phyloP scores from a whole-genome alignment of 106 monocot genomes.

The Dactylorhiza incarnata region DNA sequence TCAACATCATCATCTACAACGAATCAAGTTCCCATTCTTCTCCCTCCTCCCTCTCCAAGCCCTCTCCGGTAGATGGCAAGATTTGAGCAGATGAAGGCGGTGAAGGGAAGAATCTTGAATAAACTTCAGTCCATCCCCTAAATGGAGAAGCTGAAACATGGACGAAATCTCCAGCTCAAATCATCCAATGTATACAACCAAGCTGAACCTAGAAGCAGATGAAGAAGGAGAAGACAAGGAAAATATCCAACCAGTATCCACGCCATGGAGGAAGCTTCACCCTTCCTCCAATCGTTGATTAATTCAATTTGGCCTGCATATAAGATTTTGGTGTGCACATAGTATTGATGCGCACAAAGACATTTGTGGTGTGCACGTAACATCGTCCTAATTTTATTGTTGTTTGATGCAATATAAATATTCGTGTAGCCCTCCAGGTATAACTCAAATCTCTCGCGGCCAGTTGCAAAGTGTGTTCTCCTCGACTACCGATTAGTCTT shows the following conservation, averaged over 20 bases:
- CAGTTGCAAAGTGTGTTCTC: too few species aligned
- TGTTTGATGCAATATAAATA: too few species aligned
- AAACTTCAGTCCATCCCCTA: constrained; percentile 47
- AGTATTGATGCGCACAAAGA: too few species aligned
- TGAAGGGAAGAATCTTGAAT: constrained; percentile 48
- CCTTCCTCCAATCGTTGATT: too few species aligned
- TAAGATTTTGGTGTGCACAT: too few species aligned
- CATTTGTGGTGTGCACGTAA: too few species aligned
- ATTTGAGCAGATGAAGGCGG: constrained; percentile 27
- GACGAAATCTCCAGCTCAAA: constrained; percentile 11
- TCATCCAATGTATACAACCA: background rate
- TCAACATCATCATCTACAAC: background rate
- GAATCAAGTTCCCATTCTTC: background rate
- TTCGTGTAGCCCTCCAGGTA: too few species aligned
- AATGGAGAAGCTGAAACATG: constrained; percentile 15
- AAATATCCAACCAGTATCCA: constrained; percentile 1
- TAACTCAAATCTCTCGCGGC: too few species aligned
- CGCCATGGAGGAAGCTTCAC: background rate
- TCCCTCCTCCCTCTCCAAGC: background rate
- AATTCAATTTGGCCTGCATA: too few species aligned
- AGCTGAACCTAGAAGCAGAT: background rate
- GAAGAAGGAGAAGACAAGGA: constrained; percentile 17
- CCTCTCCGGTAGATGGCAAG: background rate
- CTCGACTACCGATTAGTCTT: too few species aligned
- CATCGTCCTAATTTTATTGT: too few species aligned